A percentile compares a stretch with the other conserved stretches of the same genome.
These are phyloP conservation scores for Goffeauzyma gilvescens DNA, from an alignment of 768 basidiomycete species.

Conservation along the genomic window DNA sequence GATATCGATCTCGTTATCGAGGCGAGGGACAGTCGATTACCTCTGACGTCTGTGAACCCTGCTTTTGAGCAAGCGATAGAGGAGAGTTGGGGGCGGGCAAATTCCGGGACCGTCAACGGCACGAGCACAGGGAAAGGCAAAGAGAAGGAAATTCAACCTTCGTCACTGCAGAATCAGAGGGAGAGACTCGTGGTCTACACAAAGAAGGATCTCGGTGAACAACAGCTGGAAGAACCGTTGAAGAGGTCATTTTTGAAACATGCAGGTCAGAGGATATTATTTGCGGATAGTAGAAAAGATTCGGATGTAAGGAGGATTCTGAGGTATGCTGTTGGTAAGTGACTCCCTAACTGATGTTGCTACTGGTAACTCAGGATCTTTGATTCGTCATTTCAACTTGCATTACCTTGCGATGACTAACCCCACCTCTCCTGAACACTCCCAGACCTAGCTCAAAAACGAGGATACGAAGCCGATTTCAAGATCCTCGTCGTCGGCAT, in stretches of 20 bases:
- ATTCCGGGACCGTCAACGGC: slow-evolving; percentile 8
- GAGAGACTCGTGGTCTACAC: slow-evolving; percentile 68
- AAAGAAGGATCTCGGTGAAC: slow-evolving; percentile 76
- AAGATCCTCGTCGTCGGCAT: slow-evolving; percentile 88
- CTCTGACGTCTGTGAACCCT: slow-evolving; percentile 81
- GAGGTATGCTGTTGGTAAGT: slow-evolving; percentile 31
- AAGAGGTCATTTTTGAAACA: slow-evolving; percentile 30
- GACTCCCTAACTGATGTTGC: too few relatives aligned
- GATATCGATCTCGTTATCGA: slow-evolving; percentile 64
- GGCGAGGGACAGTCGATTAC: slow-evolving; percentile 77
- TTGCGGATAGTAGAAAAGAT: slow-evolving; percentile 31
- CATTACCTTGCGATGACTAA: not conserved
- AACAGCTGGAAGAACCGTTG: slow-evolving; percentile 55
- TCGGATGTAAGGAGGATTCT: slow-evolving; percentile 31
- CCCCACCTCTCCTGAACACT: not conserved
- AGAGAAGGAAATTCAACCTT: too few relatives aligned
- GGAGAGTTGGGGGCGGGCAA: slow-evolving; percentile 18
- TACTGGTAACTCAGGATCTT: too few relatives aligned
- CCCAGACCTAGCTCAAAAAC: not conserved
- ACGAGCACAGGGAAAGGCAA: slow-evolving; percentile 33
- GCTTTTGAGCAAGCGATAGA: slow-evolving; percentile 48
- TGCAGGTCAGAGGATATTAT: slow-evolving; percentile 31
- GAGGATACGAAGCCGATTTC: too few relatives aligned
- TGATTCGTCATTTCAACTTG: too few relatives aligned
- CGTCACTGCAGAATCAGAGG: too few relatives aligned